Conservation (phyloP, 2,329 filamentous ascomycete genomes). For the Aphanocladium album region DNA sequence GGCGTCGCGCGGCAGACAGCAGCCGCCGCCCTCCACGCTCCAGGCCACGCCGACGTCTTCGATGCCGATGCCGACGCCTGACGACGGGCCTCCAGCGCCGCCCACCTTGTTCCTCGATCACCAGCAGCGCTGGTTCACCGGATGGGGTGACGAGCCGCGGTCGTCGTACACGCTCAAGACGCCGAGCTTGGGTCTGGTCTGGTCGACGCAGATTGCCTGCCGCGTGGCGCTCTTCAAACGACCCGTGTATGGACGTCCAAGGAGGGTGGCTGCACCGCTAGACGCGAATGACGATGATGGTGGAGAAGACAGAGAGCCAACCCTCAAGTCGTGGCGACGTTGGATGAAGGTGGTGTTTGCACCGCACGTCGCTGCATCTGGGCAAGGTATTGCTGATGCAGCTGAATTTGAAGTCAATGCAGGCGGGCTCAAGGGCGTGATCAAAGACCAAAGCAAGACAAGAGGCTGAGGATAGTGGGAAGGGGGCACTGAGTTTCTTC, state of each 20-base stretch:
- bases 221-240: conserved; percentile 77
- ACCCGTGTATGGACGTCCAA: conserved; percentile 45
- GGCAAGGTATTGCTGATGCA: conserved; percentile 44
- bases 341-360: conserved; percentile 90
- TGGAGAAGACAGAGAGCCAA: conserved; percentile 36
- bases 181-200: conserved; percentile 80
- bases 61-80: conserved; percentile 28
- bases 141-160: conserved; percentile 73
- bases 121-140: conserved; percentile 91
- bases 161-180: conserved; percentile 60
- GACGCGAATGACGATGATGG: conserved; percentile 34
- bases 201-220: conserved; percentile 82
- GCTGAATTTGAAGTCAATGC: conserved; percentile 72
- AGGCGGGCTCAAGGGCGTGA: conserved; percentile 48
- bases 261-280: conserved; percentile 29
- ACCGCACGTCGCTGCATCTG: conserved; percentile 59
- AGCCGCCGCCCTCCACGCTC: conserved; percentile 25
- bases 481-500: neutral
- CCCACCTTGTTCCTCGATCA: conserved; percentile 71
- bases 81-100: conserved; percentile 29
- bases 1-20: conserved; percentile 36
- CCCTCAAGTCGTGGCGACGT: conserved; percentile 59
- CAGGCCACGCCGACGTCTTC: conserved; percentile 37
- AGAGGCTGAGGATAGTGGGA: neutral
- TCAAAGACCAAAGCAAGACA: conserved; percentile 12